Evolutionary conservation across 106 monocot genomes (phyloP).

Genomic region (Dioscorea dumetorum): DNA sequence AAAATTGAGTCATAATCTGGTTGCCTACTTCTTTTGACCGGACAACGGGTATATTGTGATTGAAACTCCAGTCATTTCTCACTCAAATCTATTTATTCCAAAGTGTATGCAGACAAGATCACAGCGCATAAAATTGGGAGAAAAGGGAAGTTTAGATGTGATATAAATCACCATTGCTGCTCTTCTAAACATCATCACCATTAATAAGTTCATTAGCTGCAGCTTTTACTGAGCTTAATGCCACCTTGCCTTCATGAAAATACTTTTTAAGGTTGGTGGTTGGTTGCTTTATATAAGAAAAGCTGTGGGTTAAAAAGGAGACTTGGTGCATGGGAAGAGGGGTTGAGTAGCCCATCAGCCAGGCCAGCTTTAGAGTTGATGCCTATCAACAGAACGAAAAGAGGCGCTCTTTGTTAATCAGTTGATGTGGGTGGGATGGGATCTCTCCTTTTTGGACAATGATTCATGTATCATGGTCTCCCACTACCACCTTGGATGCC

Average conservation of each 20-base stretch:
- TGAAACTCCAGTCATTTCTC: no score
- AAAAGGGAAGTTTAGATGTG: no score
- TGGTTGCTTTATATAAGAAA: constrained; percentile 2
- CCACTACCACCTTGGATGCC: constrained; percentile 11
- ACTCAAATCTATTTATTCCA: no score
- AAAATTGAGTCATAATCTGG: no score
- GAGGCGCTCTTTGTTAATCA: no score
- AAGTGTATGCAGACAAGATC: no score
- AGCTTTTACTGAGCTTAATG: background rate
- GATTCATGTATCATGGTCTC: constrained; percentile 34
- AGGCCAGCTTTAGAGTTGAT: constrained; percentile 7
- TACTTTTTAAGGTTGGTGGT: constrained; percentile 5
- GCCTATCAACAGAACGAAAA: background rate
- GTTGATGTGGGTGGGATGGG: constrained; percentile 3
- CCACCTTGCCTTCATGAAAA: background rate
- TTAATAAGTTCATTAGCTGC: background rate
- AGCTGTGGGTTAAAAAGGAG: constrained; percentile 6
- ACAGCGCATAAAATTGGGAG: no score
- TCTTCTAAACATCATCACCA: background rate
- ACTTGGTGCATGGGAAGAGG: constrained; percentile 9
- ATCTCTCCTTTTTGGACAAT: constrained; percentile 20
- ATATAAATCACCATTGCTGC: constrained; percentile 8
- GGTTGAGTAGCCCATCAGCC: background rate
- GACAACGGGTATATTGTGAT: no score
- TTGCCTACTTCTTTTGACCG: no score